Percentiles rank a stretch among this genome's conserved stretches.
Evolutionary conservation across 805 yeast genomes (phyloP).

Genomic region (Ogataea pini): DNA sequence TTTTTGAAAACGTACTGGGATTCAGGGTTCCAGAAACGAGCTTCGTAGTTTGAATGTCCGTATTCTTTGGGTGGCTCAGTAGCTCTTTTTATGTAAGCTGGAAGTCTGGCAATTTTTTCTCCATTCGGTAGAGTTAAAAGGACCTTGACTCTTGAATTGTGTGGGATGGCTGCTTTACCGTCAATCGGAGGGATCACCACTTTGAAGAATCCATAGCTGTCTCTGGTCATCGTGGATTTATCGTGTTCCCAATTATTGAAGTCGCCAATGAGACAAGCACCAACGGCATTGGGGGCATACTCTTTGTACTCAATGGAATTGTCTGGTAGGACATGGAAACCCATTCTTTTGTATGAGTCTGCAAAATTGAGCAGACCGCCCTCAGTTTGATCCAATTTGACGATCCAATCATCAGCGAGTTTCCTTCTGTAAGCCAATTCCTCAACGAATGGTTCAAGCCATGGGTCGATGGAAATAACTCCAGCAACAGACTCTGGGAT

Average conservation of each 20-base stretch:
- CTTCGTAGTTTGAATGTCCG: conserved; percentile 63
- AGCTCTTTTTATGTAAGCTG: conserved; percentile 87
- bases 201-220: conserved; percentile 71
- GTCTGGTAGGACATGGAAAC: conserved; percentile 65
- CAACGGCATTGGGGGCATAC: conserved; percentile 87
- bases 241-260: conserved; percentile 80
- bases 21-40: conserved; percentile 88
- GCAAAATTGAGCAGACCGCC: conserved; percentile 73
- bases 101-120: conserved; percentile 72
- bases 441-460: conserved; percentile 76
- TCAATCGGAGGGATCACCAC: conserved; percentile 55
- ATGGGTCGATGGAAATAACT: conserved; percentile 77
- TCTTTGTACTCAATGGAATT: conserved; percentile 67
- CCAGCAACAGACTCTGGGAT: conserved; percentile 46
- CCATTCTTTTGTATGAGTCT: conserved; percentile 72
- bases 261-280: conserved; percentile 84
- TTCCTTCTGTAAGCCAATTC: conserved; percentile 69
- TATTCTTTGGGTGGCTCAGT: conserved; percentile 65
- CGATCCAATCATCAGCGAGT: conserved; percentile 64
- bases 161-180: conserved; percentile 69
- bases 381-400: conserved; percentile 54
- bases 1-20: conserved; percentile 58
- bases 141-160: conserved; percentile 77
- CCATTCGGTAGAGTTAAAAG: conserved; percentile 67
- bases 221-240: conserved; percentile 55